A percentile compares a stretch with the other conserved stretches of the same genome.
These are phyloP conservation scores for Aspergillus pseudotamarii DNA, from an alignment of 2,329 filamentous ascomycete genomes.

Conservation along the genomic window DNA sequence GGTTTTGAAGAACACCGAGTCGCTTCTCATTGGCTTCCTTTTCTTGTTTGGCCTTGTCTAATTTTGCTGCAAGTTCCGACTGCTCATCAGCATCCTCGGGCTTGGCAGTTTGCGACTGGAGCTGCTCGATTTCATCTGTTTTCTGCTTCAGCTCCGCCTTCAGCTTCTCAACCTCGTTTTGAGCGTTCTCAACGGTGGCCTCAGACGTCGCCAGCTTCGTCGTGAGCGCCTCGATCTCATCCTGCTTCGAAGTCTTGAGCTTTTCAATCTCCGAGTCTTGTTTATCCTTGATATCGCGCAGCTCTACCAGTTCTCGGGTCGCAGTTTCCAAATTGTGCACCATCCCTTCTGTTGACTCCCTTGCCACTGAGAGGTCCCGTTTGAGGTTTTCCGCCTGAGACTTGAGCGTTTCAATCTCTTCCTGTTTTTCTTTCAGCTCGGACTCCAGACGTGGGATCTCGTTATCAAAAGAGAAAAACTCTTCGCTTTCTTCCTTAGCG, in stretches of 20 bases:
- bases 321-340: slow-evolving; percentile 68
- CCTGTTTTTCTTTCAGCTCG: slow-evolving; percentile 69
- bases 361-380: slow-evolving; percentile 69
- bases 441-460: slow-evolving; percentile 81
- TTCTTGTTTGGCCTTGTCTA: slow-evolving; percentile 39
- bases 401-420: slow-evolving; percentile 71
- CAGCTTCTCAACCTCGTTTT: slow-evolving; percentile 36
- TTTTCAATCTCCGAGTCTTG: slow-evolving; percentile 51
- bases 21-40: slow-evolving; percentile 54
- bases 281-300: slow-evolving; percentile 57
- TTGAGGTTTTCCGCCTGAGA: slow-evolving; percentile 69
- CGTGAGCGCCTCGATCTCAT: slow-evolving; percentile 47
- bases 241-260: slow-evolving; percentile 44
- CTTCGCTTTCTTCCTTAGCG: slow-evolving; percentile 55
- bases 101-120: slow-evolving; percentile 33
- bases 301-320: slow-evolving; percentile 62
- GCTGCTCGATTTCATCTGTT: slow-evolving; percentile 40
- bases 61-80: slow-evolving; percentile 31
- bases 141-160: slow-evolving; percentile 45
- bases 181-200: slow-evolving; percentile 32
- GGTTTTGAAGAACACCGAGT: slow-evolving; percentile 55
- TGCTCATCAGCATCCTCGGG: slow-evolving; percentile 24
- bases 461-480: slow-evolving; percentile 90
- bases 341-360: slow-evolving; percentile 70
- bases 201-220: slow-evolving; percentile 38